A percentile compares a stretch with the other conserved stretches of the same genome.
phyloP scores from a whole-genome alignment of 139 green algal species.

The Chloropicon primus region DNA sequence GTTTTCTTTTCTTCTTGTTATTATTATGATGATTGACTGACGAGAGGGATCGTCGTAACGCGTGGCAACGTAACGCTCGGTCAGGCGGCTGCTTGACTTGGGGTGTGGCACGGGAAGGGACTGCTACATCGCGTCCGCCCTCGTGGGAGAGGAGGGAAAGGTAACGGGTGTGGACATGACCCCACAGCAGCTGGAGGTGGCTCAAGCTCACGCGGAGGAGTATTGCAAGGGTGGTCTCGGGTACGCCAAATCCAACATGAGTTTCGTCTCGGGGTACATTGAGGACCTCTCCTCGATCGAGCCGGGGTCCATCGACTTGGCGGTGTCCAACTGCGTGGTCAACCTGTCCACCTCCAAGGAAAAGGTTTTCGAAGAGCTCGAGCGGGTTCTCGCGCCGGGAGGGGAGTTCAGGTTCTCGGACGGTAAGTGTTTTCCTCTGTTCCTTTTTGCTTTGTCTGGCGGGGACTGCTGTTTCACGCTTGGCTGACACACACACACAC shows the following conservation, averaged over 20 bases:
- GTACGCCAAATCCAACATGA: conserved; percentile 68
- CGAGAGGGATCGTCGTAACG: not conserved
- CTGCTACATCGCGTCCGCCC: conserved; percentile 74
- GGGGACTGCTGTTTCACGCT: no score
- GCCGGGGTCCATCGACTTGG: conserved; percentile 53
- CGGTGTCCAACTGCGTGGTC: conserved; percentile 94
- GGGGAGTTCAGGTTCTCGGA: conserved; percentile 96
- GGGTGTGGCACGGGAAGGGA: conserved; percentile 77
- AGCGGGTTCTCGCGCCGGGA: conserved; percentile 65
- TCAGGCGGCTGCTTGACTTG: conserved; percentile 29
- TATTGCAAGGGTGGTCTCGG: conserved; percentile 46
- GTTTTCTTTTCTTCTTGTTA: no score
- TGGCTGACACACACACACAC: no score
- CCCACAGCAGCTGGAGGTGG: conserved; percentile 69
- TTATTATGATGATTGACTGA: not conserved
- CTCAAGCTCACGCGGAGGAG: conserved; percentile 42
- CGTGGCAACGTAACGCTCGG: not conserved
- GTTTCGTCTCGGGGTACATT: conserved; percentile 75
- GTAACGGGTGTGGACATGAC: conserved; percentile 95
- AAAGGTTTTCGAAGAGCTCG: conserved; percentile 36
- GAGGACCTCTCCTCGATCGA: conserved; percentile 57
- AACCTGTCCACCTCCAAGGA: conserved; percentile 81
- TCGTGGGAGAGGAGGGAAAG: conserved; percentile 67
- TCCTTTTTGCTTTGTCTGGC: no score
- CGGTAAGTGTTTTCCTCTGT: no score